These are phyloP conservation scores for Lichtheimia ornata DNA, from an alignment of 371 early-diverging fungal genomes.

Conservation along the genomic window DNA sequence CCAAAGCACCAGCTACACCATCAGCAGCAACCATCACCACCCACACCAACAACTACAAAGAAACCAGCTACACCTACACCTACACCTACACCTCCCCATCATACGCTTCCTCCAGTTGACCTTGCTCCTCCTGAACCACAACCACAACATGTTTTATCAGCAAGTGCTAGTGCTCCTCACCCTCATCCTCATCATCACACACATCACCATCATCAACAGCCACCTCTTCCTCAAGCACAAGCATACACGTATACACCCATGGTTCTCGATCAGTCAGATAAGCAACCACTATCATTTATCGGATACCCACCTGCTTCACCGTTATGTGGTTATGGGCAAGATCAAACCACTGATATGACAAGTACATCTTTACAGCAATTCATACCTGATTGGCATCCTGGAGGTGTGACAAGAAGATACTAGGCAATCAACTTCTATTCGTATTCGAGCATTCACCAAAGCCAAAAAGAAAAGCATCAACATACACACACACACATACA, in stretches of 20 bases:
- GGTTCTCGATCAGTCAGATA: slow-evolving; percentile 6
- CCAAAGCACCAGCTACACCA: slow-evolving; percentile 1
- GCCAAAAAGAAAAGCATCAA: neutral
- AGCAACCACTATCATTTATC: slow-evolving; percentile 1
- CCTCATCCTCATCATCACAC: neutral
- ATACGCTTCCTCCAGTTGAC: neutral
- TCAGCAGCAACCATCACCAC: slow-evolving; percentile 1
- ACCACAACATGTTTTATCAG: too few species aligned
- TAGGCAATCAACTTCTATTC: neutral
- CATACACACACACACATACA: neutral
- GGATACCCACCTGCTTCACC: slow-evolving; percentile 4
- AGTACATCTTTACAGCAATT: slow-evolving; percentile 5
- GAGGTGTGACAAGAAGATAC: slow-evolving; percentile 15
- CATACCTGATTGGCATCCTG: slow-evolving; percentile 16
- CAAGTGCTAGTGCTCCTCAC: too few species aligned
- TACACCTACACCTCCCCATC: neutral
- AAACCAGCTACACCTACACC: neutral
- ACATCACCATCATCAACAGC: slow-evolving; percentile 2
- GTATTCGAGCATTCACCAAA: neutral
- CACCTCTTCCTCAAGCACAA: neutral
- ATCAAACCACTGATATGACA: neutral
- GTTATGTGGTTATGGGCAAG: slow-evolving; percentile 3
- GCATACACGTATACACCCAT: slow-evolving; percentile 6
- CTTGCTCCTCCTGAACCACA: too few species aligned
- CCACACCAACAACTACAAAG: neutral